These are phyloP conservation scores for Trichoderma atrobrunneum DNA, from an alignment of 2,329 filamentous ascomycete genomes.

Conservation along the genomic window DNA sequence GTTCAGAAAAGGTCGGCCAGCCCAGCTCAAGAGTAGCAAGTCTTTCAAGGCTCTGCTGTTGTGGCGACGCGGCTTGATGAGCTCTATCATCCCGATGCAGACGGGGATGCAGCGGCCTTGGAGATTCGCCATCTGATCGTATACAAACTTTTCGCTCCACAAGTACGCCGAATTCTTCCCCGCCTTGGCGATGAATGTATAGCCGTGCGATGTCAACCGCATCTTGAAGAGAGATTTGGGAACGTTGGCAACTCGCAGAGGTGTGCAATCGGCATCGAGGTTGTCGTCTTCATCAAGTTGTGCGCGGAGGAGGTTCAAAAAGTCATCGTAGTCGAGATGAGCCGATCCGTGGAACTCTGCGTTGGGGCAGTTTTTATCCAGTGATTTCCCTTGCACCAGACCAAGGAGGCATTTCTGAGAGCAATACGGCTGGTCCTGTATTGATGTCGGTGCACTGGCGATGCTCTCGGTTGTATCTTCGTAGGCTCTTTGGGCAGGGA, in stretches of 20 bases:
- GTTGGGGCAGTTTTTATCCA: slow-evolving; percentile 25
- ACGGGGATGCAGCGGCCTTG: not conserved
- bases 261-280: not conserved
- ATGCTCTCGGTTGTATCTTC: not conserved
- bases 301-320: not conserved
- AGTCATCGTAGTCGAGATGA: not conserved
- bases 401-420: slow-evolving; percentile 30
- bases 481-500: not conserved
- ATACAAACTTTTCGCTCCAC: slow-evolving; percentile 1
- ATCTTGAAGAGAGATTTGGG: not conserved
- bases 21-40: slow-evolving; percentile 3
- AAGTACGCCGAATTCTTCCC: not conserved
- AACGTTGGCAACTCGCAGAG: not conserved
- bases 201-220: not conserved
- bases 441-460: not conserved
- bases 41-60: not conserved
- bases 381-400: slow-evolving; percentile 23
- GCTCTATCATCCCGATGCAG: not conserved
- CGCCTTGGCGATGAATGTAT: slow-evolving; percentile 3
- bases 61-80: not conserved
- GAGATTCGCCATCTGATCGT: not conserved
- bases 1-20: not conserved
- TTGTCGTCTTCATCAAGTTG: not conserved
- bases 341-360: not conserved
- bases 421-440: slow-evolving; percentile 28